Percentiles rank a stretch among this genome's conserved stretches.
phyloP scores from a whole-genome alignment of 306 rosid genomes.

The Acacia melanoxylon region DNA sequence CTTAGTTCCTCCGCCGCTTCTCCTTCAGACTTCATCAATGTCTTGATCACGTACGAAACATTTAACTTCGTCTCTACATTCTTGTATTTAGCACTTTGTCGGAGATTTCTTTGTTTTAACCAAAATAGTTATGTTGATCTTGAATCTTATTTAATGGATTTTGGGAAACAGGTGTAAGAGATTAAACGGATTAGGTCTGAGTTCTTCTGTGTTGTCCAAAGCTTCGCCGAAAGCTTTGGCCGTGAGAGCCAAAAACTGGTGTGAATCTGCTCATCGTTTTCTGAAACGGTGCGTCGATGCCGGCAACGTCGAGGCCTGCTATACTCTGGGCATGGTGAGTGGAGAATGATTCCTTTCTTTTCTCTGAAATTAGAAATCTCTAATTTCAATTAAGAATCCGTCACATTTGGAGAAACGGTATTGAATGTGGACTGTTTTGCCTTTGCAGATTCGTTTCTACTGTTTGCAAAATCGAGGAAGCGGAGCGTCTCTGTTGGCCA shows the following conservation, averaged over 20 bases:
- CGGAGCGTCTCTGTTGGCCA: constrained; percentile 86
- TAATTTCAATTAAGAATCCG: neutral
- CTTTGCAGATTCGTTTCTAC: constrained; percentile 86
- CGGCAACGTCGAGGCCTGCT: constrained; percentile 88
- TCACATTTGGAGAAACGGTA: neutral
- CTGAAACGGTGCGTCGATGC: constrained; percentile 81
- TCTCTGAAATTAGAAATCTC: neutral
- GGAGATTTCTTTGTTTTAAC: neutral
- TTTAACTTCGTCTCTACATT: neutral
- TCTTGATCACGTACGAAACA: constrained; percentile 63
- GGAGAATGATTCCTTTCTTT: neutral
- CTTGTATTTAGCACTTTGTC: neutral
- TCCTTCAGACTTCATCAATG: constrained; percentile 70
- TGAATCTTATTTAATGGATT: constrained; percentile 24
- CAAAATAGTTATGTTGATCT: neutral
- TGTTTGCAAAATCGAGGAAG: constrained; percentile 76
- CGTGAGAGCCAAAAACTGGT: constrained; percentile 67
- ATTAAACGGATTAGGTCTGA: constrained; percentile 57
- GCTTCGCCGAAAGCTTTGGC: constrained; percentile 60
- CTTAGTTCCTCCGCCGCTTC: constrained; percentile 57
- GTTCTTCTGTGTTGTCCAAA: constrained; percentile 55
- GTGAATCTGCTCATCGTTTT: constrained; percentile 74
- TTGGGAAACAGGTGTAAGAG: constrained; percentile 69
- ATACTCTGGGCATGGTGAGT: constrained; percentile 94
- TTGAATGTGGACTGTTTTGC: constrained; percentile 1